Evolutionary conservation across 371 early-diverging fungal genomes (phyloP).

Genomic region (Haplosporangium sp.): DNA sequence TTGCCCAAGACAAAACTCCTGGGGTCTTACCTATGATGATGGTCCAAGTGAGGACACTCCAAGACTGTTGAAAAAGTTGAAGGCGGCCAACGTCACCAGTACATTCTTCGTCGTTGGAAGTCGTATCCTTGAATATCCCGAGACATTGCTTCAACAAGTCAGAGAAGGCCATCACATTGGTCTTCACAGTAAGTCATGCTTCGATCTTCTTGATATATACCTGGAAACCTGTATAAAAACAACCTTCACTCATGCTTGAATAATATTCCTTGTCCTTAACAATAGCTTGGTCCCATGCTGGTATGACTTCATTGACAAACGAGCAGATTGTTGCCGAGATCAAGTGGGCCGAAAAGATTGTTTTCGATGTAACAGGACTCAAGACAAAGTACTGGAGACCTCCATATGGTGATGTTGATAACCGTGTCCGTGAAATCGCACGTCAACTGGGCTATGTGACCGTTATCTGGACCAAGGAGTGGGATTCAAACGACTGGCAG

Average conservation of each 20-base stretch:
- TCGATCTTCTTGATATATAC: background rate
- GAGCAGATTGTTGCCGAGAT: slow-evolving; percentile 80
- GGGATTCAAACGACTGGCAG: slow-evolving; percentile 56
- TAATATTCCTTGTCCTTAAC: slow-evolving; percentile 51
- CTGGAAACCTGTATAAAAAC: background rate
- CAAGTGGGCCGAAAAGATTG: slow-evolving; percentile 72
- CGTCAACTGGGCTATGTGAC: slow-evolving; percentile 63
- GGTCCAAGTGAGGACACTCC: slow-evolving; percentile 63
- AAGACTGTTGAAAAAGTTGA: slow-evolving; percentile 61
- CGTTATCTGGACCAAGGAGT: slow-evolving; percentile 54
- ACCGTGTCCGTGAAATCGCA: slow-evolving; percentile 68
- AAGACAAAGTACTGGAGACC: slow-evolving; percentile 64
- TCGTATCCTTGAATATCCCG: slow-evolving; percentile 65
- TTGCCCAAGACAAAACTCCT: slow-evolving; percentile 42
- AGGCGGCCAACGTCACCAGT: slow-evolving; percentile 67
- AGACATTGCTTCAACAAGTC: slow-evolving; percentile 49
- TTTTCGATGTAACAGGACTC: slow-evolving; percentile 72
- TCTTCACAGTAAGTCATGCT: slow-evolving; percentile 62
- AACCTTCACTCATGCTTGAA: background rate
- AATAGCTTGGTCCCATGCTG: slow-evolving; percentile 69
- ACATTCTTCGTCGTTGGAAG: slow-evolving; percentile 72
- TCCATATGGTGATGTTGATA: slow-evolving; percentile 73
- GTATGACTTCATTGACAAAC: slow-evolving; percentile 70
- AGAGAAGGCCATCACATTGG: slow-evolving; percentile 63
- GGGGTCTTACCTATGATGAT: slow-evolving; percentile 70